These are phyloP conservation scores for Myxozyma mucilagina DNA, from an alignment of 805 yeast species.

Conservation along the genomic window DNA sequence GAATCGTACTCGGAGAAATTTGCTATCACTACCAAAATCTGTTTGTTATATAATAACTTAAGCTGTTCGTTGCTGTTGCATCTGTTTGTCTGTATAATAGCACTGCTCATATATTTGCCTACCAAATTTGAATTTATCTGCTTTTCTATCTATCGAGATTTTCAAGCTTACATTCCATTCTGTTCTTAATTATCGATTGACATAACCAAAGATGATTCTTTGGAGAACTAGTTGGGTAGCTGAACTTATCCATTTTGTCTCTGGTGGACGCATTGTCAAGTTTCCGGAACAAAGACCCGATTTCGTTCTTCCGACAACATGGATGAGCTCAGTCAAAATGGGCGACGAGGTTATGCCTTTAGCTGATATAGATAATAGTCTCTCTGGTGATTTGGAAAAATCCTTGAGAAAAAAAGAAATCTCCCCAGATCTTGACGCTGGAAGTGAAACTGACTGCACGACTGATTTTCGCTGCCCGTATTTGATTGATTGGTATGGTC, in stretches of 20 bases:
- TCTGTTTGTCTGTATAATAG: no score
- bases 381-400: not conserved
- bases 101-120: no score
- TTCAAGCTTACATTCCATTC: no score
- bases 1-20: no score
- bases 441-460: not conserved
- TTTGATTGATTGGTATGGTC: constrained; percentile 31
- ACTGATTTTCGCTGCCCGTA: not conserved
- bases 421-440: not conserved
- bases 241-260: constrained; percentile 14
- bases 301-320: constrained; percentile 3
- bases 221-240: constrained; percentile 18
- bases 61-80: no score
- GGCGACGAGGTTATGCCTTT: constrained; percentile 1
- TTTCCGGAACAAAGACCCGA: constrained; percentile 20
- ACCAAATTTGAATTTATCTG: no score
- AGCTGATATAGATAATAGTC: not conserved
- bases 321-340: not conserved
- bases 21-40: no score
- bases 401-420: not conserved
- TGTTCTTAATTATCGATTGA: no score
- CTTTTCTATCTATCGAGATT: no score
- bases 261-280: constrained; percentile 19
- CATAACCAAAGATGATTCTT: no score
- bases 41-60: no score